A percentile compares a stretch with the other conserved stretches of the same genome.
phyloP scores from a whole-genome alignment of 2,329 filamentous ascomycete species.

The Cladophialophora immunda region DNA sequence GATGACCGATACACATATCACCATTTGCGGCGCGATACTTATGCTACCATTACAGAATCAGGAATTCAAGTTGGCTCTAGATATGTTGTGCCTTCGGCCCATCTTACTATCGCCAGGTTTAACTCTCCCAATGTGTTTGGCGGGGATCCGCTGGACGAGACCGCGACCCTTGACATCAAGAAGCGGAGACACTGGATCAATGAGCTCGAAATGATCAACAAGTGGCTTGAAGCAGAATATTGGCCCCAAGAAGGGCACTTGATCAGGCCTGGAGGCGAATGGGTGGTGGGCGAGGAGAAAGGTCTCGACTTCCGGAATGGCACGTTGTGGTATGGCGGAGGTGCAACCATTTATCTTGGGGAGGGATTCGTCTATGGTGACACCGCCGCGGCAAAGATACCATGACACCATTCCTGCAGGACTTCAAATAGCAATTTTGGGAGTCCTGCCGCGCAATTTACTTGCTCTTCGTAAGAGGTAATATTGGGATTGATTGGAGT shows the following conservation, averaged over 20 bases:
- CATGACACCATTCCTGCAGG: neutral
- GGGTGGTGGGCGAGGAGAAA: conserved; percentile 86
- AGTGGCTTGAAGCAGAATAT: conserved; percentile 73
- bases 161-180: conserved; percentile 51
- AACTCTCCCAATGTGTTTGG: conserved; percentile 69
- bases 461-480: conserved; percentile 1
- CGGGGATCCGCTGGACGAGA: conserved; percentile 51
- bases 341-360: conserved; percentile 70
- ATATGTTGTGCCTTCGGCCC: conserved; percentile 88
- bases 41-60: conserved; percentile 65
- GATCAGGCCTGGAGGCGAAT: conserved; percentile 69
- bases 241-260: conserved; percentile 64
- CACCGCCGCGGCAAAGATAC: neutral
- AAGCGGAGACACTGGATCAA: conserved; percentile 72
- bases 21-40: conserved; percentile 84
- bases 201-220: conserved; percentile 78
- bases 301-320: conserved; percentile 81
- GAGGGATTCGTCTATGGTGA: conserved; percentile 38
- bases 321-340: conserved; percentile 85
- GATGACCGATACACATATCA: conserved; percentile 84
- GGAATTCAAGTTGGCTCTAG: conserved; percentile 78
- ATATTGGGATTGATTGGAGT: neutral
- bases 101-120: conserved; percentile 87
- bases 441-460: neutral
- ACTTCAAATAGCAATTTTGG: neutral